A percentile compares a stretch with the other conserved stretches of the same genome.
phyloP scores from a whole-genome alignment of 257 asterid species.

The Solanum verrucosum region DNA sequence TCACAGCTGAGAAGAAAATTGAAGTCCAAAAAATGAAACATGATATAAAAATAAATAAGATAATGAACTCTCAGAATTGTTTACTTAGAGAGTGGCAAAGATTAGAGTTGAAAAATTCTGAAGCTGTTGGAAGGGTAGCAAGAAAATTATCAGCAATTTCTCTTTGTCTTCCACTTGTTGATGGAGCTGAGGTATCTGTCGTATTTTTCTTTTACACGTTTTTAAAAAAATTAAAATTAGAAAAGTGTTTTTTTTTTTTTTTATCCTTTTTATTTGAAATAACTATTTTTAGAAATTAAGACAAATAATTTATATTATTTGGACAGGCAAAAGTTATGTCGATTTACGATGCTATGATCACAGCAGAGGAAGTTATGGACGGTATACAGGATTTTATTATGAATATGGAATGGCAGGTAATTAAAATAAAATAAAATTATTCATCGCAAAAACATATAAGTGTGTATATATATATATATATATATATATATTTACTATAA shows the following conservation, averaged over 20 bases:
- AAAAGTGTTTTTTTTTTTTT: background rate
- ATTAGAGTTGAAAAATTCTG: constrained; percentile 40
- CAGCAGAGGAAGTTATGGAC: constrained; percentile 35
- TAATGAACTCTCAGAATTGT: constrained; percentile 31
- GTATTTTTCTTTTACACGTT: background rate
- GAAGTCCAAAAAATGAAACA: constrained; percentile 33
- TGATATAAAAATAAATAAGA: constrained; percentile 21
- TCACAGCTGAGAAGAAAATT: constrained; percentile 23
- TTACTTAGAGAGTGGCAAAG: constrained; percentile 57
- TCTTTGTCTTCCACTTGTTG: constrained; percentile 41
- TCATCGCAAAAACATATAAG: background rate
- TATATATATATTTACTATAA: background rate
- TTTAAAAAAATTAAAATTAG: no score
- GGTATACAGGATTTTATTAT: constrained; percentile 21
- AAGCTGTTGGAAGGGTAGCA: constrained; percentile 54
- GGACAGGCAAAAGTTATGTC: constrained; percentile 32
- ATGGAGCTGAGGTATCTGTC: constrained; percentile 35
- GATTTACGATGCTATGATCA: constrained; percentile 30
- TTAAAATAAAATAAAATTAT: background rate
- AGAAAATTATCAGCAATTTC: constrained; percentile 64
- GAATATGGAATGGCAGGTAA: constrained; percentile 41
- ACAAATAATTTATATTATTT: background rate
- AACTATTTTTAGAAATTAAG: background rate
- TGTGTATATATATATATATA: no score
- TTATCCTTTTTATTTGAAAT: background rate